Base-by-base conservation (phyloP, 2,329 filamentous ascomycete genomes). In the Aspergillus spinulosporus region DNA sequence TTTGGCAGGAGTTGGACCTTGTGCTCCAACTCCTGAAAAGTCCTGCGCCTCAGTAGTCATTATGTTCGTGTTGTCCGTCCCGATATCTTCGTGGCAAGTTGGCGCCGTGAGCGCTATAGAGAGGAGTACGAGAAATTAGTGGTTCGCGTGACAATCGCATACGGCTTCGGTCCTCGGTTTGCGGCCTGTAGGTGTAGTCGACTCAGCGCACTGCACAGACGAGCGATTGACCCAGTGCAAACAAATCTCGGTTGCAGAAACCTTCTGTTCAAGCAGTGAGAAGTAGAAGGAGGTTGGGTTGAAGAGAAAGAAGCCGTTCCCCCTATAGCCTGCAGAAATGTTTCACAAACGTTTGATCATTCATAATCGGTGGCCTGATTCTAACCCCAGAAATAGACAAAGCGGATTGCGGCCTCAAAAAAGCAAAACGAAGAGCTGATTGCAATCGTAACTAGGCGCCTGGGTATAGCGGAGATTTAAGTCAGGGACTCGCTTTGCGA, bases 1-100 rank as follows among this genome's bases (percentile, higher is more conserved):
- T 65, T 82, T 84, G 51, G 70, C 67, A 31, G 68, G 68, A 21
- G 52, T 48, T 29, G 45, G 58, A 21, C 37, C 57, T 47, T 49
- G 61, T 46, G 48, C 56, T 32, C 55, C 59, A 44, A 36, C 55
- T 32, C 53, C 57, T 43, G 57, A 31, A 21, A 46, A 48, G 31
- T 62, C 60, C 7, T 61, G 63, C 39, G 55, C 59, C 40, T 66
- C 63, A 62, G 68, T 68, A 32, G 63, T 58, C 58, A 63, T 61
- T 15, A 28, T 47, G 5, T 12, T 49, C 34, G 37, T 39, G 2
- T 4, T 48, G 39, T 15, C 39, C 28, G 26, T 49, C 32, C 34
- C 49, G n/a, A 14, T 31, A 7, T 8, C 40, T 45, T 6, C 12
- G 7, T n/a, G 21, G 50, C 26, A 34, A 29, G 39, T 40, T 31